Evolutionary conservation across 2,329 filamentous ascomycete species (phyloP), one percentile per base, ranked within the genome.

Genomic region (Aaosphaeria arxii): DNA sequence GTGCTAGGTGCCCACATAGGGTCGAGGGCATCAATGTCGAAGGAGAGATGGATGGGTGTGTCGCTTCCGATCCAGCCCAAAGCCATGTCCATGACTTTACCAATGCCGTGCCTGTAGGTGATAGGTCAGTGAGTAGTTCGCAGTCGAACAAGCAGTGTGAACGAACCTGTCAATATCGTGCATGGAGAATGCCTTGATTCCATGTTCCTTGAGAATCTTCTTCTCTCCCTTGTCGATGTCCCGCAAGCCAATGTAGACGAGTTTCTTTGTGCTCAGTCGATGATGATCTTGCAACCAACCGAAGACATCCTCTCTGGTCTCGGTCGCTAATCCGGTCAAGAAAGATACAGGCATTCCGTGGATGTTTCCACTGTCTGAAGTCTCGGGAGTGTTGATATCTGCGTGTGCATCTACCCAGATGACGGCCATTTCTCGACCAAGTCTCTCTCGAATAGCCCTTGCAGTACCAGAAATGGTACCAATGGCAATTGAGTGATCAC

Each of bases 351-450:
- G 94, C 94, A 99, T 99, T 60, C 94, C 94, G 74, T 99, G 94
- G 54, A 99, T 88, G 74, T 97, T 97, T 32, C 94, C 94, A 58
- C 88, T 94, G 39, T 81, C 88, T 56, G 87, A 92, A 42, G 84
- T 87, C 81, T 97, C 91, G 45, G 92, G 94, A 1, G 89, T 91
- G 76, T 99, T 99, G 78, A 99, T 96, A 72, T 99, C 94, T 46
- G 92, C 87, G 72, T 99, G 94, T 29, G 94, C 94, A 72, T 99
- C 94, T 31, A 99, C 94, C 94, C 94, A 99, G 70, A 99, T 95
- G 49, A 99, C 89, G 9, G 91, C 94, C 54, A 96, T 85, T 62
- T 97, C 92, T 47, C 87, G 81, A 40, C 78, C 83, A 50, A 95
- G 76, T 13, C 92, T 78, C 78, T 99, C 91, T 49, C 89, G 84